These are phyloP conservation scores for Saccharomycopsis fibuligera DNA, from an alignment of 805 yeast genomes.

Conservation along the genomic window DNA sequence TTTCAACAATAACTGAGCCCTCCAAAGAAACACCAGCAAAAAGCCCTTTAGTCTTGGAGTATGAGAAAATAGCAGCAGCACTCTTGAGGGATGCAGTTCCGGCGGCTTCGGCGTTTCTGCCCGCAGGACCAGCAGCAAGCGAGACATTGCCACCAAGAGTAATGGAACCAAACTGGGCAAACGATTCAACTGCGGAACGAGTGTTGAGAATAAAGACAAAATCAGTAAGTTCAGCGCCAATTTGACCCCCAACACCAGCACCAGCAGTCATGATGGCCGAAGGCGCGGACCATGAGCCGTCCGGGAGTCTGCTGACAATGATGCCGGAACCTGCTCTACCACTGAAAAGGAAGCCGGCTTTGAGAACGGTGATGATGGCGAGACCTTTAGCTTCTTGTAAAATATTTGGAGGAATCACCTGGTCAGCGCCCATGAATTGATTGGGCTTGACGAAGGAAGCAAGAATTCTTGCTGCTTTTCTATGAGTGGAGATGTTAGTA, in stretches of 20 bases:
- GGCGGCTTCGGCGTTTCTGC: conserved; percentile 96
- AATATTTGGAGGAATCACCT: conserved; percentile 83
- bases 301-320: conserved; percentile 87
- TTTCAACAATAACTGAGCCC: conserved; percentile 93
- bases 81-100: conserved; percentile 85
- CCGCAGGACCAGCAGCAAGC: conserved; percentile 95
- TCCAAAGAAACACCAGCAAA: conserved; percentile 97
- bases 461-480: conserved; percentile 89
- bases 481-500: conserved; percentile 26
- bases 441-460: conserved; percentile 91
- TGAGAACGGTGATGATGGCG: conserved; percentile 86
- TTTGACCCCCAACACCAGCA: conserved; percentile 98
- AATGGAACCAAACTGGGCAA: conserved; percentile 89
- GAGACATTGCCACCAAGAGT: conserved; percentile 94
- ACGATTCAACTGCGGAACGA: conserved; percentile 82
- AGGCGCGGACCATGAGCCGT: conserved; percentile 97
- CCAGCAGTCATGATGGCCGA: conserved; percentile 94
- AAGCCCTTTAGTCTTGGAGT: conserved; percentile 92
- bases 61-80: conserved; percentile 87
- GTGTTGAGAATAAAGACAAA: conserved; percentile 89
- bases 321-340: conserved; percentile 98
- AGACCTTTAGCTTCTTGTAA: conserved; percentile 87
- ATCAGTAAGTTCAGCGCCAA: conserved; percentile 94
- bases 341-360: conserved; percentile 93
- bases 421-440: conserved; percentile 83